Conservation (phyloP, 129 eudicot species). For the Lactuca saligna region DNA sequence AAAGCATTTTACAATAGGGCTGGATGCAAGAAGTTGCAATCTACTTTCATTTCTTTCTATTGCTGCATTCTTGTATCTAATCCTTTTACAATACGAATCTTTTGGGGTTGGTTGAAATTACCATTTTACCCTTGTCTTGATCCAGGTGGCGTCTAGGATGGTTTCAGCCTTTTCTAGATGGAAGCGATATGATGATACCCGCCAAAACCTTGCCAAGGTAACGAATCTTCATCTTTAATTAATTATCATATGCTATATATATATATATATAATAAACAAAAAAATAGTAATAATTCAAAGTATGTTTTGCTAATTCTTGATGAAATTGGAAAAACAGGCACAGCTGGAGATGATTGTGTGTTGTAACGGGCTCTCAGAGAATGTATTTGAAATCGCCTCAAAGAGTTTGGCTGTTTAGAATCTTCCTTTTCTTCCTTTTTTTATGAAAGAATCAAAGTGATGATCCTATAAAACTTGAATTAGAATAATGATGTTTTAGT, state of each 20-base stretch:
- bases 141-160: slow-evolving; percentile 86
- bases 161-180: slow-evolving; percentile 97
- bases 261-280: no score
- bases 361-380: slow-evolving; percentile 81
- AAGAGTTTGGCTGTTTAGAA: slow-evolving; percentile 84
- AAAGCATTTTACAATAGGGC: background rate
- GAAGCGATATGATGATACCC: slow-evolving; percentile 92
- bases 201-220: slow-evolving; percentile 90
- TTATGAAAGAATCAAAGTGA: slow-evolving; percentile 12
- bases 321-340: slow-evolving; percentile 50
- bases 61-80: background rate
- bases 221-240: background rate
- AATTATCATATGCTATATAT: no score
- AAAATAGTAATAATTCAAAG: no score
- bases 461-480: slow-evolving; percentile 10
- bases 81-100: background rate
- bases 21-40: background rate
- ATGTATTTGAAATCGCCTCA: slow-evolving; percentile 84
- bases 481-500: slow-evolving; percentile 10
- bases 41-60: no score
- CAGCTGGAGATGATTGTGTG: slow-evolving; percentile 86
- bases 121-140: slow-evolving; percentile 10
- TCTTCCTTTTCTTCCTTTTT: background rate
- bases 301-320: background rate
- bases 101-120: background rate